These are phyloP conservation scores for Neonectria ditissima DNA, from an alignment of 2,329 filamentous ascomycete species.

Conservation along the genomic window DNA sequence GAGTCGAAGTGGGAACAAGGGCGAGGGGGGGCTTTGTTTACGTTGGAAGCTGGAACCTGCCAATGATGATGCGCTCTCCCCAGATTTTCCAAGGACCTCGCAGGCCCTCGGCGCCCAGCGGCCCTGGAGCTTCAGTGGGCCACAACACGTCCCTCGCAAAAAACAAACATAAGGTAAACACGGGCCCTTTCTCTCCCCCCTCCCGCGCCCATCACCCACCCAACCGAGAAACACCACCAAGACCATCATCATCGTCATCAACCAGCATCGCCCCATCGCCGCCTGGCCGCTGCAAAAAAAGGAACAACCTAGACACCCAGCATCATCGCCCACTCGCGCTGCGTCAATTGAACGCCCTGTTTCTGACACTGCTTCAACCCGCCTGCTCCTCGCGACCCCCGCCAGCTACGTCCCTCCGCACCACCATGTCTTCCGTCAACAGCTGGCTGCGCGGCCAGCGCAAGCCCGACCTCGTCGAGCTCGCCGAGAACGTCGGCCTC, in stretches of 20 bases:
- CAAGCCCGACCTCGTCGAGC: constrained; percentile 81
- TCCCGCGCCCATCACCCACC: constrained; percentile 25
- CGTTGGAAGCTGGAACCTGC: not conserved
- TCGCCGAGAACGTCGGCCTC: constrained; percentile 78
- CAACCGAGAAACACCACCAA: constrained; percentile 20
- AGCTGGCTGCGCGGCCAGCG: constrained; percentile 84
- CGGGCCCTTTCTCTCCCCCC: constrained; percentile 10
- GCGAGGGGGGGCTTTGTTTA: constrained; percentile 21
- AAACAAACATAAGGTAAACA: constrained; percentile 38
- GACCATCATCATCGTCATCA: constrained; percentile 28
- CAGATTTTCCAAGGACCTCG: constrained; percentile 11
- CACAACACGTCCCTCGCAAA: constrained; percentile 21
- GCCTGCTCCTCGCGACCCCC: constrained; percentile 46
- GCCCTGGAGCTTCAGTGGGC: constrained; percentile 9
- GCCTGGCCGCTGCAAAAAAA: not conserved
- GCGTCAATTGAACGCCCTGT: constrained; percentile 17
- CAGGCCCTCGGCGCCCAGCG: not conserved
- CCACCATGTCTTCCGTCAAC: constrained; percentile 59
- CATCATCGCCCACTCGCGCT: constrained; percentile 1
- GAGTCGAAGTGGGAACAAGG: not conserved
- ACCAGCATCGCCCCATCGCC: constrained; percentile 20
- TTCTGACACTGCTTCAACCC: constrained; percentile 10
- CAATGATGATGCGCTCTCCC: not conserved
- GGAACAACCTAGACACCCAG: not conserved
- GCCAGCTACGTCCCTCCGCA: constrained; percentile 28